Percentiles rank a stretch among this genome's conserved stretches.
Conservation (phyloP, 257 asterid species). For the Ophiorrhiza pumila region DNA sequence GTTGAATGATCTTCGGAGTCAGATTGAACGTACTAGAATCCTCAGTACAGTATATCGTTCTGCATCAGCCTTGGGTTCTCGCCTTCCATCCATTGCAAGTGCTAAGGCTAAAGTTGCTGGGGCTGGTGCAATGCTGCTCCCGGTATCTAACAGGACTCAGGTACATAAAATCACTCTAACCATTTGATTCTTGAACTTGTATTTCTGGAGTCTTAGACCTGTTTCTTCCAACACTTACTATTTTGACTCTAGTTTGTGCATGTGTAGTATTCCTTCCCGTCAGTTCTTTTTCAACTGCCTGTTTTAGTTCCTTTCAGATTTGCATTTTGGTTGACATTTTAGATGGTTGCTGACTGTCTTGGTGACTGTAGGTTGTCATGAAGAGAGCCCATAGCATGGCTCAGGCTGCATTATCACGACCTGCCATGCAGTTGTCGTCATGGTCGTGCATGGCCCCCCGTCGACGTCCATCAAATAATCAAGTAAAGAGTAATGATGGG, state of each 20-base stretch:
- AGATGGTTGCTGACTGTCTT: neutral
- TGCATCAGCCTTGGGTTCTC: conserved; percentile 96
- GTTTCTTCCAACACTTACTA: neutral
- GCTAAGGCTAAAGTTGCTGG: conserved; percentile 97
- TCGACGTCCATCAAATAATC: conserved; percentile 53
- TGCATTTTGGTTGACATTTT: neutral
- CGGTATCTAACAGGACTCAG: conserved; percentile 92
- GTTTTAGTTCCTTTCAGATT: neutral
- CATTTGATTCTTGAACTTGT: neutral
- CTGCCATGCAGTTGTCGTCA: conserved; percentile 54
- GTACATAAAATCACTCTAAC: conserved; percentile 28
- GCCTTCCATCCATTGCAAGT: conserved; percentile 90
- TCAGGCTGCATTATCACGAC: conserved; percentile 89
- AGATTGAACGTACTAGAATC: conserved; percentile 85
- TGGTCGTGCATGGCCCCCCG: conserved; percentile 99
- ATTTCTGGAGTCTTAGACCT: neutral
- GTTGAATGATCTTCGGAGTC: conserved; percentile 90
- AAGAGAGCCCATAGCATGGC: conserved; percentile 98
- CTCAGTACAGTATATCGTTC: conserved; percentile 96
- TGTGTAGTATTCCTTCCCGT: neutral
- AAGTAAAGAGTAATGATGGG: conserved; percentile 21
- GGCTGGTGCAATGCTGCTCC: conserved; percentile 95
- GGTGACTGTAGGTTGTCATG: conserved; percentile 70
- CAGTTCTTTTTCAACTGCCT: neutral
- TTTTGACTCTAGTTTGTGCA: neutral